phyloP scores from a whole-genome alignment of 164 flowering plant genomes.

The Dillenia turbinata region DNA sequence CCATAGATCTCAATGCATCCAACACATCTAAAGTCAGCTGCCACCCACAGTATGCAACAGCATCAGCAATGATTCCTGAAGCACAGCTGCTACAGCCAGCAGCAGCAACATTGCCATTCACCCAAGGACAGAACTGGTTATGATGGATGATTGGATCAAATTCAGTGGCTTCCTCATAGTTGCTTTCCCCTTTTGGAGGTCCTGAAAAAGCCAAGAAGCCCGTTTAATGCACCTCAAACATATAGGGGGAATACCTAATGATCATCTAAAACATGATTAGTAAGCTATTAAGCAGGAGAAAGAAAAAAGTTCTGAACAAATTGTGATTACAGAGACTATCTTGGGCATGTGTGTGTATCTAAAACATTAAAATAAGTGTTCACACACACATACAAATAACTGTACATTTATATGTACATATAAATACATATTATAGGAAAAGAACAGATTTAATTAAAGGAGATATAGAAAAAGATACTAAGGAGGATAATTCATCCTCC shows the following conservation, averaged over 20 bases:
- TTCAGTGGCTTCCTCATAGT: constrained; percentile 69
- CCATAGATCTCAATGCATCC: constrained; percentile 67
- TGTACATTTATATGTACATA: background rate
- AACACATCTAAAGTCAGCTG: constrained; percentile 91
- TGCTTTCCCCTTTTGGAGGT: constrained; percentile 83
- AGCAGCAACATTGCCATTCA: constrained; percentile 98
- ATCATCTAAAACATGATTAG: no score
- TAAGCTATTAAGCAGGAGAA: no score
- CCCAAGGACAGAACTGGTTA: constrained; percentile 92
- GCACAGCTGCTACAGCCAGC: constrained; percentile 61
- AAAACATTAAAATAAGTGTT: no score
- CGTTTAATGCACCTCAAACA: no score
- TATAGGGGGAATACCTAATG: background rate
- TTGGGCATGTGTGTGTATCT: no score
- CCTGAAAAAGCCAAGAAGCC: constrained; percentile 32
- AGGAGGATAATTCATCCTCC: background rate
- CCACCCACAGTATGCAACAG: constrained; percentile 87
- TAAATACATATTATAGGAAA: background rate
- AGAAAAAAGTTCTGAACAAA: no score
- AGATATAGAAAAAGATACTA: background rate
- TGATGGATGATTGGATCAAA: constrained; percentile 94
- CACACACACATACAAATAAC: no score
- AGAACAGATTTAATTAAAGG: background rate
- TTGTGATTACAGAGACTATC: no score
- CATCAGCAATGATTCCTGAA: constrained; percentile 40